Evolutionary conservation across 2,329 filamentous ascomycete species (phyloP).

Genomic region (Aphanoascus verrucosus): DNA sequence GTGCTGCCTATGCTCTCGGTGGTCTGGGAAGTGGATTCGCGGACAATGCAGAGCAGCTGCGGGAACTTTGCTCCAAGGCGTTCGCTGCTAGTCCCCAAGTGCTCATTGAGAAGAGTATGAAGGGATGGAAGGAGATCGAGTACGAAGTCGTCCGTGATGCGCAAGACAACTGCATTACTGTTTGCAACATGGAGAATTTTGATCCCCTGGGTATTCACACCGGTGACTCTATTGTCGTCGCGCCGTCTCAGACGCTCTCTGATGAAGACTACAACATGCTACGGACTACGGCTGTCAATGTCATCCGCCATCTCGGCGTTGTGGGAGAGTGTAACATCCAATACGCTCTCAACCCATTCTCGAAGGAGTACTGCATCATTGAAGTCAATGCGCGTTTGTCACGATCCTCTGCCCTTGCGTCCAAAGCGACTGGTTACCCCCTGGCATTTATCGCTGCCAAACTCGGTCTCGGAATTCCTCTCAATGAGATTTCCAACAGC

Average conservation of each 20-base stretch:
- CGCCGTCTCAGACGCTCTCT: constrained; percentile 89
- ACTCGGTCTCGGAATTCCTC: constrained; percentile 81
- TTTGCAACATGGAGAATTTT: constrained; percentile 99
- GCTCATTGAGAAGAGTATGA: constrained; percentile 96
- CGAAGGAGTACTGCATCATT: constrained; percentile 95
- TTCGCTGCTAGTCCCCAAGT: constrained; percentile 93
- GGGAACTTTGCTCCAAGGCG: constrained; percentile 85
- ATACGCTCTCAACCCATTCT: constrained; percentile 92
- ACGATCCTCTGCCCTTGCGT: constrained; percentile 86
- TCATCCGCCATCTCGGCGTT: constrained; percentile 92
- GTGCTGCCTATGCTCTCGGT: constrained; percentile 90
- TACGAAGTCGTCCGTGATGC: constrained; percentile 96
- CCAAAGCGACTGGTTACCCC: constrained; percentile 94
- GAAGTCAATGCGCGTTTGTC: constrained; percentile 97
- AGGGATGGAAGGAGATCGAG: constrained; percentile 99
- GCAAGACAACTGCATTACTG: constrained; percentile 96
- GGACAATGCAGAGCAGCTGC: constrained; percentile 69
- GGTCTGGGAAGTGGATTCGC: constrained; percentile 94
- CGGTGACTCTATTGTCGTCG: constrained; percentile 95
- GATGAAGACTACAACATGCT: constrained; percentile 99
- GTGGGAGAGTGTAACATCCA: constrained; percentile 99
- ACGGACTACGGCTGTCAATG: constrained; percentile 89
- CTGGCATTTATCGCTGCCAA: constrained; percentile 95
- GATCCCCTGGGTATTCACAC: constrained; percentile 97
- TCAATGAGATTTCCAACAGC: constrained; percentile 93